Evolutionary conservation across 2,329 filamentous ascomycete species (phyloP).

Genomic region (Tolypocladium nubicola): DNA sequence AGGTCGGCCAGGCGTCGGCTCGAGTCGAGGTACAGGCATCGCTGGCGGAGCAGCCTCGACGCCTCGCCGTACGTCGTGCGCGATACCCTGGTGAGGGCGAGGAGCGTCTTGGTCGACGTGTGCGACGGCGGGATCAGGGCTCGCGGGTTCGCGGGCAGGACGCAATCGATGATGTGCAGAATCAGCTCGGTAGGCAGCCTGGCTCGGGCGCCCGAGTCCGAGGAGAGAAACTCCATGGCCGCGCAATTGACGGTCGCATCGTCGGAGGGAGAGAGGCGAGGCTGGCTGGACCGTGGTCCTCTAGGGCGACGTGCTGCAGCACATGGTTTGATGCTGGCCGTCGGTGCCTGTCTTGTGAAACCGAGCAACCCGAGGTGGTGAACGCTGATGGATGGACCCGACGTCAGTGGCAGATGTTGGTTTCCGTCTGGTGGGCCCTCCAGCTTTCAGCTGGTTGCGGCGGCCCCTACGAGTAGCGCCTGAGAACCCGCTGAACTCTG

Average conservation of each 20-base stretch:
- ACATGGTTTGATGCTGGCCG: neutral
- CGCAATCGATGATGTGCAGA: conserved; percentile 22
- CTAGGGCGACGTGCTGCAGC: neutral
- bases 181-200: conserved; percentile 23
- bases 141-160: conserved; percentile 19
- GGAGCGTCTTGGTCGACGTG: conserved; percentile 29
- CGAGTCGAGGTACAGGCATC: conserved; percentile 34
- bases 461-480: neutral
- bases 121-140: conserved; percentile 26
- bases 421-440: neutral
- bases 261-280: neutral
- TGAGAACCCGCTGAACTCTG: neutral
- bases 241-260: conserved; percentile 1
- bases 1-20: conserved; percentile 21
- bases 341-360: neutral
- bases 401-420: neutral
- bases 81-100: conserved; percentile 32
- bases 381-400: neutral
- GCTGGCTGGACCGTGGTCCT: neutral
- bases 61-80: conserved; percentile 29
- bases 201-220: neutral
- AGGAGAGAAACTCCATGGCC: conserved; percentile 6
- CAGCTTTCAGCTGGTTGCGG: neutral
- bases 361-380: neutral
- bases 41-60: conserved; percentile 28